A percentile compares a stretch with the other conserved stretches of the same genome.
phyloP scores from a whole-genome alignment of 176 grass and related monocot species.

The Saccharum spontaneum region DNA sequence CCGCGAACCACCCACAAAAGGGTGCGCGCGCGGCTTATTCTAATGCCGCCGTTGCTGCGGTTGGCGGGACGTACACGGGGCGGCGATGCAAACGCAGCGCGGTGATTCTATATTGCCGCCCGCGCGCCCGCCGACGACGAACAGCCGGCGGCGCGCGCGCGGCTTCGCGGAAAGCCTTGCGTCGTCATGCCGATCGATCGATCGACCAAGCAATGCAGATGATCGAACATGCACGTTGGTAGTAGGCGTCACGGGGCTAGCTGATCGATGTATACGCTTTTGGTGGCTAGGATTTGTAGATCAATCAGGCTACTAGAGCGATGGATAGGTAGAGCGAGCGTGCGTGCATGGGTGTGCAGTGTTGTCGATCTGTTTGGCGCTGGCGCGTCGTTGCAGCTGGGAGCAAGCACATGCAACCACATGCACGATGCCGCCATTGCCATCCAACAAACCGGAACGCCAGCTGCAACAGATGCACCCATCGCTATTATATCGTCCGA shows the following conservation, averaged over 20 bases:
- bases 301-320: not conserved
- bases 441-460: slow-evolving; percentile 44
- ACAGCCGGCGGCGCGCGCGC: not conserved
- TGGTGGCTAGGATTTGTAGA: slow-evolving; percentile 17
- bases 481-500: slow-evolving; percentile 31
- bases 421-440: slow-evolving; percentile 24
- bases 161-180: slow-evolving; percentile 28
- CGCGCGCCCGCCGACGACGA: not conserved
- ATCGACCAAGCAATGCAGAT: not conserved
- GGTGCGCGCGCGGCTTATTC: slow-evolving; percentile 31
- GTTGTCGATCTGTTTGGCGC: not conserved
- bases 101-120: slow-evolving; percentile 15
- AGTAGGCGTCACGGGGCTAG: slow-evolving; percentile 1
- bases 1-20: slow-evolving; percentile 45
- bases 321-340: slow-evolving; percentile 20
- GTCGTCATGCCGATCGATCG: not conserved
- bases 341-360: slow-evolving; percentile 21
- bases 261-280: not conserved
- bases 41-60: slow-evolving; percentile 47
- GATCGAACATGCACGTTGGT: not conserved
- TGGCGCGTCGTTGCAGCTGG: slow-evolving; percentile 17
- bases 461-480: slow-evolving; percentile 17
- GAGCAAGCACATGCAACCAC: slow-evolving; percentile 52
- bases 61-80: slow-evolving; percentile 45
- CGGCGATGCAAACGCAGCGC: not conserved